These are phyloP conservation scores for Fusarium chaquense DNA, from an alignment of 2,329 filamentous ascomycete species.

Conservation along the genomic window DNA sequence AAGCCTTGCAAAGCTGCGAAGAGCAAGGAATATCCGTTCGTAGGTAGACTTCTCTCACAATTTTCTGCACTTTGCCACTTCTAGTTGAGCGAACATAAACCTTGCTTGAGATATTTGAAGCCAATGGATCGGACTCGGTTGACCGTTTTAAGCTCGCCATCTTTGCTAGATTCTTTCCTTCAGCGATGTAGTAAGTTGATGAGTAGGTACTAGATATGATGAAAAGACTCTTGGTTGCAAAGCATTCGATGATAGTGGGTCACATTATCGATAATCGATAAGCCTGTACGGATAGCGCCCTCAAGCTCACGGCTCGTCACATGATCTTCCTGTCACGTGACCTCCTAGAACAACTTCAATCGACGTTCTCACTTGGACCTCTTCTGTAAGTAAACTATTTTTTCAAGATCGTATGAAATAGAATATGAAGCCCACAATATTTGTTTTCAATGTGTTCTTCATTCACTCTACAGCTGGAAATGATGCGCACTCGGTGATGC, in stretches of 20 bases:
- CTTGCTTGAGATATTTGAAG: conserved; percentile 90
- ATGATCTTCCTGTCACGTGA: conserved; percentile 14
- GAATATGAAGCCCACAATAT: neutral
- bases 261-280: conserved; percentile 49
- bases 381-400: neutral
- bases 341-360: conserved; percentile 7
- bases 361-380: conserved; percentile 1
- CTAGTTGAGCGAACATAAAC: conserved; percentile 94
- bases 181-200: conserved; percentile 13
- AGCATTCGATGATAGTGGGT: conserved; percentile 45
- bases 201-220: conserved; percentile 22
- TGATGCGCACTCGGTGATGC: neutral
- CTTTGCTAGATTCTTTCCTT: conserved; percentile 31
- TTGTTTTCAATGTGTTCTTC: fast-evolving
- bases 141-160: conserved; percentile 77
- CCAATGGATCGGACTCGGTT: conserved; percentile 63
- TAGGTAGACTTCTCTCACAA: conserved; percentile 95
- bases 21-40: conserved; percentile 98
- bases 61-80: conserved; percentile 98
- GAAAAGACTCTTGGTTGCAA: conserved; percentile 40
- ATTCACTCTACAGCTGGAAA: neutral
- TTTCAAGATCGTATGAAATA: neutral
- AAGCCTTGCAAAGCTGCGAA: conserved; percentile 84
- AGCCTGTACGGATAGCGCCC: neutral
- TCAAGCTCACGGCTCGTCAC: neutral